Conservation (phyloP, 1,284 basidiomycete species). For the Malassezia japonica region DNA sequence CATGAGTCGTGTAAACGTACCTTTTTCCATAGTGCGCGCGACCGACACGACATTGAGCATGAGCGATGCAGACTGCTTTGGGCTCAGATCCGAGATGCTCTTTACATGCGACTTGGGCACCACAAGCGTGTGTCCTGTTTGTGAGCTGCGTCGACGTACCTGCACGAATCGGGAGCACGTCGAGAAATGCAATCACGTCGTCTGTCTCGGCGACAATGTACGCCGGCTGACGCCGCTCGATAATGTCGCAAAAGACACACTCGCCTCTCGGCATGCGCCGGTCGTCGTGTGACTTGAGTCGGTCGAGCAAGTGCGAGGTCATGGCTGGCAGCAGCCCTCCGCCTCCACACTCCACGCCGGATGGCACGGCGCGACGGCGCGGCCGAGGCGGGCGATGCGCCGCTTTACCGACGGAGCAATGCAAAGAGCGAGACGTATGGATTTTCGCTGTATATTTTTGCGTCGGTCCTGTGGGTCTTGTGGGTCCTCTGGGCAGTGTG, state of each 20-base stretch:
- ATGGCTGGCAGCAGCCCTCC: background rate
- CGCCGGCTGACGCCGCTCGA: background rate
- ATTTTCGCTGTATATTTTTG: slow-evolving; percentile 21
- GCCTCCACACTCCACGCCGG: slow-evolving; percentile 1
- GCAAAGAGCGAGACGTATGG: slow-evolving; percentile 19
- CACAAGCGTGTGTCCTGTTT: slow-evolving; percentile 11
- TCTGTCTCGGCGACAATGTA: slow-evolving; percentile 10
- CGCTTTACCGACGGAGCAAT: slow-evolving; percentile 10
- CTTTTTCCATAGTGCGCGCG: slow-evolving; percentile 12
- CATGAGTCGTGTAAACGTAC: background rate
- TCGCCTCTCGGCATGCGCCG: background rate
- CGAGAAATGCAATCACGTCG: slow-evolving; percentile 9
- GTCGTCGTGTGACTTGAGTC: slow-evolving; percentile 3
- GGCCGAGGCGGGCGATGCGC: background rate
- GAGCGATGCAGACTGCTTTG: background rate
- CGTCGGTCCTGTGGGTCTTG: slow-evolving; percentile 17
- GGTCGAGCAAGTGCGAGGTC: slow-evolving; percentile 10
- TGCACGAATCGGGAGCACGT: slow-evolving; percentile 13
- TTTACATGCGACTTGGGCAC: slow-evolving; percentile 8
- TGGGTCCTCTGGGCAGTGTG: slow-evolving; percentile 20
- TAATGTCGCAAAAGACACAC: slow-evolving; percentile 14
- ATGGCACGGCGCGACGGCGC: background rate
- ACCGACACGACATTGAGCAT: slow-evolving; percentile 5
- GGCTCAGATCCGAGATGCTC: background rate
- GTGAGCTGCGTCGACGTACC: slow-evolving; percentile 1